A percentile compares a stretch with the other conserved stretches of the same genome.
phyloP scores from a whole-genome alignment of 148 eudicot genomes.

The Chenopodium album region DNA sequence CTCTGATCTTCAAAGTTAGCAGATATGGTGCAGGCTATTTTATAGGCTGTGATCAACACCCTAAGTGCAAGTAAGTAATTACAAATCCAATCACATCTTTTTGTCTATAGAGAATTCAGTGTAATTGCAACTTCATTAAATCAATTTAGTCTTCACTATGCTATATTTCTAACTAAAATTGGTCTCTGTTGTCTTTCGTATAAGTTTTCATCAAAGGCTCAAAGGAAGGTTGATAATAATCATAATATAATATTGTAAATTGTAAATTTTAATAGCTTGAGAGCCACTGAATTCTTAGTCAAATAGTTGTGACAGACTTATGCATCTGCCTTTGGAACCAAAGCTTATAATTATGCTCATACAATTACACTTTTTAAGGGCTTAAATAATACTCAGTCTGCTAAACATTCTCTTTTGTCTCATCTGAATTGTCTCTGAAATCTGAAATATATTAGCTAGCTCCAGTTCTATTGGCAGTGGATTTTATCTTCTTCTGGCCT shows the following conservation, averaged over 20 bases:
- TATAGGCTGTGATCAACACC: constrained; percentile 97
- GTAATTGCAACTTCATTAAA: not conserved
- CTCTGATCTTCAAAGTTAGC: constrained; percentile 84
- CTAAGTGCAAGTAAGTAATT: constrained; percentile 84
- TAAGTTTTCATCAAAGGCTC: too few species aligned
- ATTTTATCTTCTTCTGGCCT: not conserved
- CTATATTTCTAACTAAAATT: not conserved
- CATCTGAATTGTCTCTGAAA: not conserved
- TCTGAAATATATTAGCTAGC: not conserved
- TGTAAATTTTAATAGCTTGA: not conserved
- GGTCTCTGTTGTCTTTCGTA: not conserved
- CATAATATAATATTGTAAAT: not conserved
- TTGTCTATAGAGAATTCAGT: not conserved
- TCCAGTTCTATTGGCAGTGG: not conserved
- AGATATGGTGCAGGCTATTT: constrained; percentile 90
- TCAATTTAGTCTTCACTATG: not conserved
- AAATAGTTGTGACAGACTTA: not conserved
- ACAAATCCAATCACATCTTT: not conserved
- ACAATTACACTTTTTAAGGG: not conserved
- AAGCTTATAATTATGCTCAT: not conserved
- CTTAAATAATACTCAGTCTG: not conserved
- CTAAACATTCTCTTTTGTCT: not conserved
- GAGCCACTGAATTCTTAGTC: not conserved
- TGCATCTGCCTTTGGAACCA: not conserved
- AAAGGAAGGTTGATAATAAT: not conserved